Evolutionary conservation across 2,329 filamentous ascomycete genomes (phyloP).

Genomic region (Exophiala xenobiotica): DNA sequence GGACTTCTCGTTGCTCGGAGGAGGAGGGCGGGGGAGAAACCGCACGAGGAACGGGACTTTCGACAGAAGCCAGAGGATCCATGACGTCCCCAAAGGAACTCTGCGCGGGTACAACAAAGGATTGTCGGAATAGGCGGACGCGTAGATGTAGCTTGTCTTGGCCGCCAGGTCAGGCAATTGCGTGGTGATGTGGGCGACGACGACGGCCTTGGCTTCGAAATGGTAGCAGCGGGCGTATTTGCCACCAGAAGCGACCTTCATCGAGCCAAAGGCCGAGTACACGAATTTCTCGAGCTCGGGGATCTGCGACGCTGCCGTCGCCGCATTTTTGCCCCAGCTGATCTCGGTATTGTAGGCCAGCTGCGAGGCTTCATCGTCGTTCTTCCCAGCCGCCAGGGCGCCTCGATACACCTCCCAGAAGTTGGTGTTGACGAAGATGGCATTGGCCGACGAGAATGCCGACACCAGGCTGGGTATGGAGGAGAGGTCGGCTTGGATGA

Average conservation of each 20-base stretch:
- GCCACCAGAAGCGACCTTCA: conserved; percentile 12
- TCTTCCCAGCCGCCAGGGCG: neutral
- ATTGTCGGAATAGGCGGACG: conserved; percentile 11
- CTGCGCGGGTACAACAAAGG: conserved; percentile 9
- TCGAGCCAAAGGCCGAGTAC: conserved; percentile 15
- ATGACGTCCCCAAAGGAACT: conserved; percentile 8
- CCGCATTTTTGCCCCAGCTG: conserved; percentile 9
- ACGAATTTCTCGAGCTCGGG: conserved; percentile 10
- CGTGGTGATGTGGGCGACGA: conserved; percentile 4
- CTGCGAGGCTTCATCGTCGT: conserved; percentile 3
- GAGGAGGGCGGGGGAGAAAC: conserved; percentile 3
- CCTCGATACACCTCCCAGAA: conserved; percentile 12
- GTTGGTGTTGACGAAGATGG: conserved; percentile 14
- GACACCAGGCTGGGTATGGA: conserved; percentile 3
- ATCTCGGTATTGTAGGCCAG: conserved; percentile 15
- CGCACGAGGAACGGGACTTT: conserved; percentile 12
- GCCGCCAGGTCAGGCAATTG: conserved; percentile 5
- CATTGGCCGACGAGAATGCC: conserved; percentile 4
- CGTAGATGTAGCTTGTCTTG: conserved; percentile 7
- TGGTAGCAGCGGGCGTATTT: conserved; percentile 13
- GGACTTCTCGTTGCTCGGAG: neutral
- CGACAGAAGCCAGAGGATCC: conserved; percentile 9
- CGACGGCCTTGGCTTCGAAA: conserved; percentile 10
- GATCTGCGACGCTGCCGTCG: conserved; percentile 5
- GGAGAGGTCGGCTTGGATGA: conserved; percentile 14